Evolutionary conservation across 345 rosid genomes (phyloP).

Genomic region (Populus deltoides): DNA sequence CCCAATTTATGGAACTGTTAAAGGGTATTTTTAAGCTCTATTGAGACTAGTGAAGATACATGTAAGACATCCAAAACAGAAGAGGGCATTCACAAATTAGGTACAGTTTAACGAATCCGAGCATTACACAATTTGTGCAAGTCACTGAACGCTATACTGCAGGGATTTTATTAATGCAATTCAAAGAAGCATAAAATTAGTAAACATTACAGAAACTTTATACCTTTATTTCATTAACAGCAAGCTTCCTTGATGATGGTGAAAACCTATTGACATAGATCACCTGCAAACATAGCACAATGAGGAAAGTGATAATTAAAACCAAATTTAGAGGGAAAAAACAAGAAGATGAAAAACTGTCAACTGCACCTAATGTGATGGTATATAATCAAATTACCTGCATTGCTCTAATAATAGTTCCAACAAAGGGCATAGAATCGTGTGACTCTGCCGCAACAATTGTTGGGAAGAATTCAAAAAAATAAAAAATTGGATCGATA

Average conservation of each 20-base stretch:
- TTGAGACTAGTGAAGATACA: not conserved
- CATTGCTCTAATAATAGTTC: constrained; percentile 98
- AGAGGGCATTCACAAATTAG: not conserved
- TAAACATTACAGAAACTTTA: constrained; percentile 38
- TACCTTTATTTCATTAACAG: constrained; percentile 93
- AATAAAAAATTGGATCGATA: constrained; percentile 89
- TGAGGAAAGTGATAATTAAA: not conserved
- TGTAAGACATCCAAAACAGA: not conserved
- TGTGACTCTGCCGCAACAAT: constrained; percentile 93
- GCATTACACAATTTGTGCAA: not conserved
- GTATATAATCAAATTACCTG: constrained; percentile 47
- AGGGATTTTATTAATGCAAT: not conserved
- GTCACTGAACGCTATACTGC: not conserved
- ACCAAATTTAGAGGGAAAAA: too few relatives aligned
- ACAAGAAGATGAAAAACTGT: too few relatives aligned
- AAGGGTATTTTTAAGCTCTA: not conserved
- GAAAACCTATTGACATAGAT: constrained; percentile 94
- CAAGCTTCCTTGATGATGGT: constrained; percentile 79
- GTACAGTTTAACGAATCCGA: not conserved
- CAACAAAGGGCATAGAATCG: constrained; percentile 86
- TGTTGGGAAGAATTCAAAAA: constrained; percentile 86
- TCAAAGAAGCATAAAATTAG: not conserved
- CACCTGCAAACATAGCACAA: constrained; percentile 47
- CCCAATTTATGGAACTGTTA: not conserved
- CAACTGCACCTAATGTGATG: not conserved